Conservation (phyloP, 2,329 filamentous ascomycete genomes). For the Alternaria sp. region DNA sequence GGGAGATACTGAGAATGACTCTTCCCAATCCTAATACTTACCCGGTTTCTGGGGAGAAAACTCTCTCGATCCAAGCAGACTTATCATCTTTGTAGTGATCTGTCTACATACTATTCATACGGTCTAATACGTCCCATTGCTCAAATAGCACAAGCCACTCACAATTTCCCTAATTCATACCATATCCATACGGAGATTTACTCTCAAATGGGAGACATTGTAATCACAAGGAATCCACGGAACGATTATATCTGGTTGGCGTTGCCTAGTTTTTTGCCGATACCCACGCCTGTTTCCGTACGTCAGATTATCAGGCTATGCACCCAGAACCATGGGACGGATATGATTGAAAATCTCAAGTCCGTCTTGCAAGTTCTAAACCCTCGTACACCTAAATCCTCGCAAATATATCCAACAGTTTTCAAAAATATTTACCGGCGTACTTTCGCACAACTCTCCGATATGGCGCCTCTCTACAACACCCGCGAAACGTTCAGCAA, state of each 20-base stretch:
- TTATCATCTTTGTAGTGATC: neutral
- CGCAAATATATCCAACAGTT: neutral
- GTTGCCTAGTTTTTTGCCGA: no score
- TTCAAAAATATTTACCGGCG: neutral
- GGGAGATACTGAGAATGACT: neutral
- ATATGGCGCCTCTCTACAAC: constrained; percentile 3
- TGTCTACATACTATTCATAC: neutral
- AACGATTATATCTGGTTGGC: no score
- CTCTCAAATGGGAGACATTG: no score
- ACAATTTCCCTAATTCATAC: no score
- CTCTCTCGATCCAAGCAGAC: neutral
- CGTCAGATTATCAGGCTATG: neutral
- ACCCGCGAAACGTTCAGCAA: constrained; percentile 4
- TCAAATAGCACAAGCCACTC: no score
- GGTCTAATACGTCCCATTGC: no score
- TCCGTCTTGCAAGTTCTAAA: neutral
- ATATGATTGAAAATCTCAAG: neutral
- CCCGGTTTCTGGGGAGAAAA: neutral
- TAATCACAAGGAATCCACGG: no score
- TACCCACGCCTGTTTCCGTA: no score
- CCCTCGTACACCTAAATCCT: neutral
- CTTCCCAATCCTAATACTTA: neutral
- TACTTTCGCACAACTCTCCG: neutral
- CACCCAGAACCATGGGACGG: neutral
- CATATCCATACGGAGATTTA: no score